Percentiles rank a stretch among this genome's conserved stretches.
Evolutionary conservation across 1,139 yeast genomes (phyloP).

Genomic region (Scheffersomyces quercinus): DNA sequence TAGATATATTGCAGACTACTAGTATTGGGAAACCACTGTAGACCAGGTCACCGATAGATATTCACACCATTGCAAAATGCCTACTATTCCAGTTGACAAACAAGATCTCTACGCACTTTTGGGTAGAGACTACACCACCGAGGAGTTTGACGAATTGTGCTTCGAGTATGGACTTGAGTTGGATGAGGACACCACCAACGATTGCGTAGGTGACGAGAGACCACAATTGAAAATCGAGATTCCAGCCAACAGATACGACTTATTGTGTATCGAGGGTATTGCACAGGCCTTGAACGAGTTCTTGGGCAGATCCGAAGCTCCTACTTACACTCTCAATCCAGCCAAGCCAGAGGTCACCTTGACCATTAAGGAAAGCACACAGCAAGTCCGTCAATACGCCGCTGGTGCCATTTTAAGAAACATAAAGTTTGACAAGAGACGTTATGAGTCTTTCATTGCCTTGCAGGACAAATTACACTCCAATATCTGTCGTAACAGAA

Average conservation of each 20-base stretch:
- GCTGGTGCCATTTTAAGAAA: slow-evolving; percentile 91
- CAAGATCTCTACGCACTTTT: slow-evolving; percentile 82
- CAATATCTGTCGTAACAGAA: slow-evolving; percentile 94
- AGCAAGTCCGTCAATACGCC: slow-evolving; percentile 82
- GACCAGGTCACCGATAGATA: no score
- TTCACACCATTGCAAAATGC: slow-evolving; percentile 53
- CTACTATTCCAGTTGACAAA: slow-evolving; percentile 94
- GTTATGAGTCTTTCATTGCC: slow-evolving; percentile 92
- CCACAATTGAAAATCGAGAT: slow-evolving; percentile 96
- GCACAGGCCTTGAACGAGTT: slow-evolving; percentile 93
- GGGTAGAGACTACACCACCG: slow-evolving; percentile 79
- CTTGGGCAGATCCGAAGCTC: slow-evolving; percentile 66
- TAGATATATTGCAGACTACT: no score
- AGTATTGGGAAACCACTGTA: no score
- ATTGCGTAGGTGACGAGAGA: slow-evolving; percentile 76
- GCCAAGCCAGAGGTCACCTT: slow-evolving; percentile 61
- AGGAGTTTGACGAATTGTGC: slow-evolving; percentile 95
- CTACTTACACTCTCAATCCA: slow-evolving; percentile 66
- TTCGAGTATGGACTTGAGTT: slow-evolving; percentile 97
- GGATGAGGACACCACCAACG: slow-evolving; percentile 92
- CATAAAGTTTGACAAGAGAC: slow-evolving; percentile 75
- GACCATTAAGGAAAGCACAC: slow-evolving; percentile 74
- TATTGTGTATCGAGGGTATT: slow-evolving; percentile 97
- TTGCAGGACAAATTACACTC: slow-evolving; percentile 95
- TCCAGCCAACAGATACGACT: slow-evolving; percentile 97